phyloP scores from a whole-genome alignment of 2,329 filamentous ascomycete genomes.

The Fusarium sp. region DNA sequence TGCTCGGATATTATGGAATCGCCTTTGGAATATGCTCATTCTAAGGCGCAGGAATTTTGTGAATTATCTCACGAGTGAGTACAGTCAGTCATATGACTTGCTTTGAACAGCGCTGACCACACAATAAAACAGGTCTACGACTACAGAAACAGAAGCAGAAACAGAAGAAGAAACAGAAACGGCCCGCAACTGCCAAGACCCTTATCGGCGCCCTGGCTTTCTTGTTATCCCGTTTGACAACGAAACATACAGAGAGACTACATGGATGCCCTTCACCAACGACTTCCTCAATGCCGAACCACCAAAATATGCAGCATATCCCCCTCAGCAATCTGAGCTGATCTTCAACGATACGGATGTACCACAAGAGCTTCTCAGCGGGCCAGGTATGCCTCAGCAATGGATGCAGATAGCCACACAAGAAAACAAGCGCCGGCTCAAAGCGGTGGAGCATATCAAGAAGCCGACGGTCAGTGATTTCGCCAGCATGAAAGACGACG shows the following conservation, averaged over 20 bases:
- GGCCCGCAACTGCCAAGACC: slow-evolving; percentile 8
- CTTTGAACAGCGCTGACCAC: too few species aligned
- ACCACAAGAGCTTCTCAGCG: neutral
- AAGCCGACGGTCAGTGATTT: neutral
- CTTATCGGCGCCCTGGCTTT: slow-evolving; percentile 1
- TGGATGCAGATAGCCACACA: slow-evolving; percentile 7
- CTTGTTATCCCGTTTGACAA: neutral
- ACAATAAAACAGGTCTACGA: too few species aligned
- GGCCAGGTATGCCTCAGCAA: neutral
- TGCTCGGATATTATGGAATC: too few species aligned
- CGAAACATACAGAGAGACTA: neutral
- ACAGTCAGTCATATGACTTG: too few species aligned
- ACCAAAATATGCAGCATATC: slow-evolving; percentile 7
- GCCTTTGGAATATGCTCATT: too few species aligned
- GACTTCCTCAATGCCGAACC: neutral
- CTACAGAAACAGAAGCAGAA: too few species aligned
- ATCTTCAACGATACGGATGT: slow-evolving; percentile 14
- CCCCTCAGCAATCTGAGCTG: neutral
- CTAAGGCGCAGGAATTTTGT: too few species aligned
- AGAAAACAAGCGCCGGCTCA: neutral
- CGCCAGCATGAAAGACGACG: slow-evolving; percentile 4
- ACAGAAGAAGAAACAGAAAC: neutral
- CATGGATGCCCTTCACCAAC: slow-evolving; percentile 9
- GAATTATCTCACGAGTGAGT: too few species aligned
- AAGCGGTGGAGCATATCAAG: neutral